Base-by-base conservation (phyloP, 1,284 basidiomycete genomes). In the Inonotus obliquus region DNA sequence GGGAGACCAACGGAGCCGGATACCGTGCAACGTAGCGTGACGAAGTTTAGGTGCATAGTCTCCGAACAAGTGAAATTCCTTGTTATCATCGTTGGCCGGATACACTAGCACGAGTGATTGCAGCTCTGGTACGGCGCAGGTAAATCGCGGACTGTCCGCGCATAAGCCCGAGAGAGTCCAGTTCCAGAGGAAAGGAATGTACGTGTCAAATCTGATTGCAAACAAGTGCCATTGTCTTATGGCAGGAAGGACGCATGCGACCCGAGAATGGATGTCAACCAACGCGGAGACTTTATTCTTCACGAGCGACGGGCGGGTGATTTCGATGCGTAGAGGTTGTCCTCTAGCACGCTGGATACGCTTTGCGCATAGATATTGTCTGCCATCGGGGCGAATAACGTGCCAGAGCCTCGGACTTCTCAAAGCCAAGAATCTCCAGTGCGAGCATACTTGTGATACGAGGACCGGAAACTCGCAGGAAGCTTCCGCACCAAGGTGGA, bases 101-200 rank as follows among this genome's bases (percentile, higher is more conserved):
- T 86, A 84, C 17, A 82, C 70, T 19, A 89, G 77, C 4, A 75
- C 76, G 29, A 89, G 72, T n/a, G 82, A 79, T 64, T 83, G 79
- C 45, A 89, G 72, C 55, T 72, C 68, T 21, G 74, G 75, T 1
- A 79, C 83, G 57, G 76, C 74, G 21, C 72, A 69, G 47, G 70
- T 61, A 54, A 69, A 69, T 23, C 72, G 71, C 29, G 38, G 21
- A 21, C 37, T 21, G 25, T 70, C 69, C 7, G 74, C 74, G 67
- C 81, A 85, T 64, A 75, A 78, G 61, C 72, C 71, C 45, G 82
- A 77, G 58, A 89, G 75, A 17, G 83, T 78, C 13, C 83, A 81
- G 62, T 85, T 86, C 83, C 83, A 86, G 27, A 89, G 72, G 69
- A 81, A 84, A 1, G 85, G 86, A 4, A 79, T 75, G 63, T 83